A percentile compares a stretch with the other conserved stretches of the same genome.
Conservation (phyloP, 2,329 filamentous ascomycete species). For the Fusarium pseudograminearum region DNA sequence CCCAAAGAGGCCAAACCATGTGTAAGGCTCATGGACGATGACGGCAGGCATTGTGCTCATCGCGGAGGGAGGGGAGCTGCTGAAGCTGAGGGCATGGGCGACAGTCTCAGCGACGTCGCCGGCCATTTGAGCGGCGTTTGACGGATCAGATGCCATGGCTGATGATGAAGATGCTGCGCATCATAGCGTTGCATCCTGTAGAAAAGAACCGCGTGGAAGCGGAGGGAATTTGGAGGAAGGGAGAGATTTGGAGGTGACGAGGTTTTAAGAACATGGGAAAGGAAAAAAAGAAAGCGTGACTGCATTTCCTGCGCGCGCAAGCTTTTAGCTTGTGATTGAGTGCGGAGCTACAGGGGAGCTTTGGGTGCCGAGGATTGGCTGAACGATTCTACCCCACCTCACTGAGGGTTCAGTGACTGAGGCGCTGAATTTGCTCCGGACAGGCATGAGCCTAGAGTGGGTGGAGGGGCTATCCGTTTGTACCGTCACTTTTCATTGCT, state of each 20-base stretch:
- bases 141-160: conserved; percentile 58
- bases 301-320: conserved; percentile 31
- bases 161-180: conserved; percentile 48
- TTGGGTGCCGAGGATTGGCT: conserved; percentile 46
- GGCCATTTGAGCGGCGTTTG: conserved; percentile 53
- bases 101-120: conserved; percentile 51
- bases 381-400: conserved; percentile 23
- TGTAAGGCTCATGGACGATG: conserved; percentile 56
- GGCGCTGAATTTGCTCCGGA: conserved; percentile 36
- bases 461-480: conserved; percentile 43
- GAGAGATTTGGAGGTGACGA: conserved; percentile 29
- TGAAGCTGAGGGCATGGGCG: conserved; percentile 51
- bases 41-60: conserved; percentile 53
- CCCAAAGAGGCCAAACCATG: conserved; percentile 70
- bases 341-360: conserved; percentile 46
- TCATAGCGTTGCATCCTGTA: conserved; percentile 54
- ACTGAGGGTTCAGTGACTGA: conserved; percentile 26
- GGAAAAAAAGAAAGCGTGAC: conserved; percentile 39
- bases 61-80: conserved; percentile 53
- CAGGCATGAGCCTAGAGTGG: conserved; percentile 22
- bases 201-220: conserved; percentile 43
- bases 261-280: conserved; percentile 42
- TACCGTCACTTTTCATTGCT: conserved; percentile 32
- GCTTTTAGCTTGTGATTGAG: conserved; percentile 48
- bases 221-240: conserved; percentile 34